These are phyloP conservation scores for Pythium dissimile DNA, from an alignment of 352 stramenopile genomes.

Conservation along the genomic window DNA sequence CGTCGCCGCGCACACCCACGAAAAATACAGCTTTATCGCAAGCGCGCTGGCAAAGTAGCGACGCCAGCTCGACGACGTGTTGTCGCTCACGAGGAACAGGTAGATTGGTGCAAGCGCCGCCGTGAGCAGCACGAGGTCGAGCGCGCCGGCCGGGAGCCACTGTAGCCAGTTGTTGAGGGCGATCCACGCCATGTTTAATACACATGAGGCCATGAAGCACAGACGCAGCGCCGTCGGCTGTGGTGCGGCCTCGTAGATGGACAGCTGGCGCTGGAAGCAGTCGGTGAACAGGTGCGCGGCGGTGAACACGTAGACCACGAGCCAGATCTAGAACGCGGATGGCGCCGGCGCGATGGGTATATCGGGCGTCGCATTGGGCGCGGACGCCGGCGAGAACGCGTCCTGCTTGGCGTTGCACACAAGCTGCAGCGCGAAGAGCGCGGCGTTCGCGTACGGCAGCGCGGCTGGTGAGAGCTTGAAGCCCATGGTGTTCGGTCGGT, in stretches of 20 bases:
- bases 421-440: conserved; percentile 49
- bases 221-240: conserved; percentile 41
- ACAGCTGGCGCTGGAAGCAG: conserved; percentile 39
- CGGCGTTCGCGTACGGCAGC: conserved; percentile 51
- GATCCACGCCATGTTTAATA: conserved; percentile 52
- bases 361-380: conserved; percentile 31
- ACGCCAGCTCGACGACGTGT: conserved; percentile 38
- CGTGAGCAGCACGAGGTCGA: conserved; percentile 51
- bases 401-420: conserved; percentile 37
- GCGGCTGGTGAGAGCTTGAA: not conserved
- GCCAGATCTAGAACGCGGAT: conserved; percentile 68
- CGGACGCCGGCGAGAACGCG: conserved; percentile 27
- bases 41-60: conserved; percentile 57
- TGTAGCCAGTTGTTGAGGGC: conserved; percentile 43
- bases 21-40: conserved; percentile 55
- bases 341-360: conserved; percentile 53
- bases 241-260: conserved; percentile 38
- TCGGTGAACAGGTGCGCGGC: conserved; percentile 50
- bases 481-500: not conserved
- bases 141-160: conserved; percentile 33
- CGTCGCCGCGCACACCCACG: conserved; percentile 46
- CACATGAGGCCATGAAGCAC: conserved; percentile 49
- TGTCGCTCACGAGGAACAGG: conserved; percentile 45
- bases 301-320: conserved; percentile 51
- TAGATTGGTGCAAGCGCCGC: conserved; percentile 53